Evolutionary conservation across 331 rosid species (phyloP).

Genomic region (Rosa hybrid): DNA sequence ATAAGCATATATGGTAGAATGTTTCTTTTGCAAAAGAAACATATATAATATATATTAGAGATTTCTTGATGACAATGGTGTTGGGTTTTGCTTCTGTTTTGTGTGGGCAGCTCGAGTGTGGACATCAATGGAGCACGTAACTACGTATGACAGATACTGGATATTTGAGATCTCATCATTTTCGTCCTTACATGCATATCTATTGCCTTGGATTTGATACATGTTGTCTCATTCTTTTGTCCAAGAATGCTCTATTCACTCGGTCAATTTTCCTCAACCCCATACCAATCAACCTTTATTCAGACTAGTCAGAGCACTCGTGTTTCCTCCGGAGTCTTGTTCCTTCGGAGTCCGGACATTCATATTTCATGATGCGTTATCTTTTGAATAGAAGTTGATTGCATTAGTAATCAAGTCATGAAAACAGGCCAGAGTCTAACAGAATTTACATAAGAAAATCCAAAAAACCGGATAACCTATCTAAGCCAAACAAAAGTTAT

Average conservation of each 20-base stretch:
- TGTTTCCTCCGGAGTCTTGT: not conserved
- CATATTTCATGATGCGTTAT: too few species aligned
- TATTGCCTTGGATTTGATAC: not conserved
- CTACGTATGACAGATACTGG: not conserved
- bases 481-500: too few species aligned
- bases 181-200: not conserved
- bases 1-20: not conserved
- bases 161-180: not conserved
- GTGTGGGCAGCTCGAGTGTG: not conserved
- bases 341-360: not conserved
- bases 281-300: not conserved
- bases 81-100: not conserved
- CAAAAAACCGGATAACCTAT: too few species aligned
- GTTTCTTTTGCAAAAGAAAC: not conserved
- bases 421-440: too few species aligned
- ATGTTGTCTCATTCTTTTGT: conserved; percentile 7
- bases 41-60: not conserved
- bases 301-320: not conserved
- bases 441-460: too few species aligned
- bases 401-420: too few species aligned
- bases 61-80: not conserved
- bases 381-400: too few species aligned
- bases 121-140: not conserved
- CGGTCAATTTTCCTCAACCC: not conserved
- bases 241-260: not conserved